Evolutionary conservation across 2,329 filamentous ascomycete species (phyloP), one percentile per base, ranked within the genome.

Genomic region (Raffaelea albimanens): DNA sequence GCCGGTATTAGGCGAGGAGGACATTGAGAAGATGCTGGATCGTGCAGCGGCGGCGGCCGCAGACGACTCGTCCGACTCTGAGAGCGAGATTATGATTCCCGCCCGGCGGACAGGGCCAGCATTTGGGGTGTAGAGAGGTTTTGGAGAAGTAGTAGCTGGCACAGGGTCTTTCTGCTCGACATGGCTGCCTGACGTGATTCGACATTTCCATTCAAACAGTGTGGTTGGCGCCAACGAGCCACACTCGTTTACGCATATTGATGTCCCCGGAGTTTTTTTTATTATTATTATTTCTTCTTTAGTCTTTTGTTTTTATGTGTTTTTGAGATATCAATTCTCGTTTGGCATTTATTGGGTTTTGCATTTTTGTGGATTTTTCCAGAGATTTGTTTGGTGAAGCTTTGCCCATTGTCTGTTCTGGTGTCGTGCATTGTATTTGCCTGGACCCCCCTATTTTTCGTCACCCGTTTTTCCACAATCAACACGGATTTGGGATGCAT

Each of bases 21-120:
- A 80, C 36, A 76, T 80, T 48, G 76, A 80, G 49, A 66, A 69
- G 34, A 78, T 80, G 72, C 62, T 80, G 38, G 76, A 80, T 48
- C 67, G 67, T 33, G 73, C 68, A 2, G 71, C 67, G 2, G 52
- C 49, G 0, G 72, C 69, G 2, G 71, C 70, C 19, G 66, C 70
- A 21, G 66, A 64, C n/a, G 72, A 72, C 40, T 69, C 73, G 47
- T 77, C 74, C 18, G 76, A 78, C 40, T 78, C 77, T 16, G 76
- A 80, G 25, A 72, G 71, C 29, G 76, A 80, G 57, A 80, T 80
- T 47, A 62, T 70, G 44, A 62, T 78, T 7, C 73, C 73, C 0
- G 45, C 59, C 1, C 45, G 53, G 13, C 53, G 51, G 23, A 20
- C 43, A 8, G 46, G 40, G 5, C 43, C 43, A 4, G 29, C n/a